A percentile compares a stretch with the other conserved stretches of the same genome.
Conservation (phyloP, 441 rosid genomes). For the Populus hybrid region DNA sequence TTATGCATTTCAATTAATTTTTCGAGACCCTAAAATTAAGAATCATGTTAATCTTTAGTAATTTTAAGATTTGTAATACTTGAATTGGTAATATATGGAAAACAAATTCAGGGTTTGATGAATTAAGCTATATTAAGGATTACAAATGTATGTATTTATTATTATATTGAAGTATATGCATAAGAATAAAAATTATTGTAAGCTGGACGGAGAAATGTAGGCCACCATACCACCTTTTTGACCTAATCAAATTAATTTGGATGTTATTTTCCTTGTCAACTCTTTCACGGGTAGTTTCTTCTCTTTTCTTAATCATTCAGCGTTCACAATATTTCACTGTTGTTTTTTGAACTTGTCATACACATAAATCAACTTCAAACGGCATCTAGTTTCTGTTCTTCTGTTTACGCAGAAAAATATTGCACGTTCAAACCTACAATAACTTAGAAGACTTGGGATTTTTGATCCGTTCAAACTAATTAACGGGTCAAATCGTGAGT, state of each 20-base stretch:
- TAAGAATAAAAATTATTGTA: no score
- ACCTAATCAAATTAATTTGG: background rate
- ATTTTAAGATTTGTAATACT: accelerated
- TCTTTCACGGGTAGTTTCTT: no score
- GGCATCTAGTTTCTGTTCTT: background rate
- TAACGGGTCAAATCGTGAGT: background rate
- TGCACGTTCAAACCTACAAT: no score
- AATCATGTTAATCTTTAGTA: accelerated
- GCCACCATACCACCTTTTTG: background rate
- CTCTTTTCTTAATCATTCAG: no score
- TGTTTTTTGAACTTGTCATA: background rate
- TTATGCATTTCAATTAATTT: accelerated
- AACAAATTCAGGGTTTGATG: no score
- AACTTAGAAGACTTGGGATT: no score
- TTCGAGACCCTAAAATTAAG: no score
- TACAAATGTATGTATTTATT: no score
- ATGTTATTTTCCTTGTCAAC: background rate
- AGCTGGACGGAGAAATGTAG: background rate
- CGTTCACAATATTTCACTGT: background rate
- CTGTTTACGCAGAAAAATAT: no score
- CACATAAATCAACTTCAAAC: background rate
- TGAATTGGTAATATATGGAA: accelerated
- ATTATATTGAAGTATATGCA: no score
- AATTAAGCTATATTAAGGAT: no score
- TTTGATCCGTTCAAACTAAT: background rate